phyloP scores from a whole-genome alignment of 306 rosid species.

The Lagenaria siceraria region DNA sequence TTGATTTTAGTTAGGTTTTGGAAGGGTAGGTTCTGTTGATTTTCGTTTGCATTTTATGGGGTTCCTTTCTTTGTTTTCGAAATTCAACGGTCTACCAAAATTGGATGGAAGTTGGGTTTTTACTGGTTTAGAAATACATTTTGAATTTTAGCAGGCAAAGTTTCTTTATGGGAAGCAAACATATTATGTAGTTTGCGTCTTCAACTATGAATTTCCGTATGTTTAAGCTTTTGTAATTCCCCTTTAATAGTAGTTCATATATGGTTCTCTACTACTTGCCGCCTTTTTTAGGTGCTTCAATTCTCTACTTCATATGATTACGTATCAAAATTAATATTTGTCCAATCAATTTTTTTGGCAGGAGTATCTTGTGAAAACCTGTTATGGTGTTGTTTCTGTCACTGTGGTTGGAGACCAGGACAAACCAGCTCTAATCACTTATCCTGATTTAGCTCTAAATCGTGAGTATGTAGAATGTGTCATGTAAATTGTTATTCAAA shows the following conservation, averaged over 20 bases:
- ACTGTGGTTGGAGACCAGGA: slow-evolving; percentile 85
- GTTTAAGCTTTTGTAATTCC: not conserved
- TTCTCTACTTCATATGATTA: not conserved
- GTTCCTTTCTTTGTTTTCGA: not conserved
- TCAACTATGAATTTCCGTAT: not conserved
- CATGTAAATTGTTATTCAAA: not conserved
- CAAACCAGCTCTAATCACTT: slow-evolving; percentile 87
- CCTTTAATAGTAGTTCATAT: not conserved
- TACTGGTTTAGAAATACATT: not conserved
- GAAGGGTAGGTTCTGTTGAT: not conserved
- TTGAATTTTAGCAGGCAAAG: not conserved
- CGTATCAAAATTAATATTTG: not conserved
- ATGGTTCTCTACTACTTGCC: not conserved
- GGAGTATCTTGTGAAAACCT: slow-evolving; percentile 74
- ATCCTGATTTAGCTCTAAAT: slow-evolving; percentile 90
- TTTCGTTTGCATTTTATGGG: not conserved
- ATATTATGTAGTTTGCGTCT: not conserved
- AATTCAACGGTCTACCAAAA: not conserved
- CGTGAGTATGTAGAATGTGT: slow-evolving; percentile 36
- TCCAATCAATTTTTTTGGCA: slow-evolving; percentile 26
- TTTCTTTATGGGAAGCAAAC: not conserved
- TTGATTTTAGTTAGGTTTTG: not conserved
- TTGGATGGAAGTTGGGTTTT: not conserved
- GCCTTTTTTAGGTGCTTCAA: not conserved
- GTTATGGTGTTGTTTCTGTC: slow-evolving; percentile 58